phyloP scores from a whole-genome alignment of 75 land plant species.

The Sequoiadendron giganteum region DNA sequence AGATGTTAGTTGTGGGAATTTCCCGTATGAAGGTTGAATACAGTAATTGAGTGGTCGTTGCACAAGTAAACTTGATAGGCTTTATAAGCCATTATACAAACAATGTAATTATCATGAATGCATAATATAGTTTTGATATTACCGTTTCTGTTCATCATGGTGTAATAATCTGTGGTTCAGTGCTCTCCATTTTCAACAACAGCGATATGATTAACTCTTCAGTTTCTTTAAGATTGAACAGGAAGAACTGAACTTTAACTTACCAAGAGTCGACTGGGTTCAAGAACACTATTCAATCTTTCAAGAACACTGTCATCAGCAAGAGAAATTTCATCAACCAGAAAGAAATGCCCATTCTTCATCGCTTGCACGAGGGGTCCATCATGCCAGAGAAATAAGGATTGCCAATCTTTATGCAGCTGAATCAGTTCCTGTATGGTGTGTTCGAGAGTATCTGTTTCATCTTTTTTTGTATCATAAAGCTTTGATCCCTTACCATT shows the following conservation, averaged over 20 bases:
- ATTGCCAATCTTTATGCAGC: conserved; percentile 72
- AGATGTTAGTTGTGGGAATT: too few relatives aligned
- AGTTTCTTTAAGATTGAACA: background rate
- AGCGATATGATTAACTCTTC: background rate
- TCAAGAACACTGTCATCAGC: conserved; percentile 99
- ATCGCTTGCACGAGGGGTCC: conserved; percentile 97
- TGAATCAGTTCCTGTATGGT: conserved; percentile 29
- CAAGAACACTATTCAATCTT: conserved; percentile 93
- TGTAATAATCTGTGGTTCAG: too few relatives aligned
- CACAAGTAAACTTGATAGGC: too few relatives aligned
- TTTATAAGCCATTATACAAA: too few relatives aligned
- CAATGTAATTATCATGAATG: too few relatives aligned
- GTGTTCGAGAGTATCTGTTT: conserved; percentile 39
- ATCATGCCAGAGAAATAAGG: conserved; percentile 94
- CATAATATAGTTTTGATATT: too few relatives aligned
- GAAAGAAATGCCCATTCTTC: conserved; percentile 82
- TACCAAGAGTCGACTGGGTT: conserved; percentile 88
- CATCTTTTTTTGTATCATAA: conserved; percentile 26
- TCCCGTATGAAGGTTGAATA: too few relatives aligned
- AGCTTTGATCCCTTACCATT: background rate
- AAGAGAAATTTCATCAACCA: conserved; percentile 94
- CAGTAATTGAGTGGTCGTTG: too few relatives aligned
- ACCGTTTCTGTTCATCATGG: too few relatives aligned
- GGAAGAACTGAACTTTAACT: conserved; percentile 9
- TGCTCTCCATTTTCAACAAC: too few relatives aligned